Evolutionary conservation across 163 green algal species (phyloP), one percentile per base, ranked within the genome.

Genomic region (Chlamydomonas reinhardtii): DNA sequence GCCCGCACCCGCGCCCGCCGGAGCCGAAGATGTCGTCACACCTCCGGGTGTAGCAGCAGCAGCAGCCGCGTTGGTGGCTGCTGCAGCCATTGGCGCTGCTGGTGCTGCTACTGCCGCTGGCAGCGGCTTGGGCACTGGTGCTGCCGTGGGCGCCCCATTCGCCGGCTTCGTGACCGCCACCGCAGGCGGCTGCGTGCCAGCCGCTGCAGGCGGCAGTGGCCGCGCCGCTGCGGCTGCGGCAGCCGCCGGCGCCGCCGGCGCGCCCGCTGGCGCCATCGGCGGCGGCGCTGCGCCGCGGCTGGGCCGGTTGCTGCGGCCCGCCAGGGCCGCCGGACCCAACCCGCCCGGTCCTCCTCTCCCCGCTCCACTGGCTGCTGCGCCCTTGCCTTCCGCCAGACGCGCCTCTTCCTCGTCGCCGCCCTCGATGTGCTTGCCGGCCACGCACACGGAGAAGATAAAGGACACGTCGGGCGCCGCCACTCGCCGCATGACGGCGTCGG

Each of bases 351-450:
- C 5, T 9, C 59, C 22, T 9, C 27, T n/a, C 19, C 29, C 1
- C 19, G 29, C 19, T 24, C 61, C 61, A 24, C 24, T 43, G 22
- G 74, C 76, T 4, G 61, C 76, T 25, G 29, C 76, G 29, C 27
- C 62, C 32, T 2, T 43, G 64, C 24, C 66, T 6, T 61, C 79
- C 54, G 54, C 12, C 29, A 86, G 66, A 4, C 80, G 54, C 27
- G 15, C 31, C 68, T 86, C 80, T 56, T 86, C 80, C 54, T 86
- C 80, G 69, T 86, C 80, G 4, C 80, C 80, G 8, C 80, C 80
- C 69, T 86, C 80, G 35, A 86, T 79, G 34, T 65, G 68, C 68
- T 87, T 87, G 32, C 81, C 81, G 2, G 61, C 72, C 16, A 79
- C 72, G 43, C 59, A 59, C 35, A 71, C 78, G 70, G 43, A 81